Evolutionary conservation across 352 stramenopile species (phyloP), one percentile per base, ranked within the genome.

Genomic region (Pythium guiyangense): DNA sequence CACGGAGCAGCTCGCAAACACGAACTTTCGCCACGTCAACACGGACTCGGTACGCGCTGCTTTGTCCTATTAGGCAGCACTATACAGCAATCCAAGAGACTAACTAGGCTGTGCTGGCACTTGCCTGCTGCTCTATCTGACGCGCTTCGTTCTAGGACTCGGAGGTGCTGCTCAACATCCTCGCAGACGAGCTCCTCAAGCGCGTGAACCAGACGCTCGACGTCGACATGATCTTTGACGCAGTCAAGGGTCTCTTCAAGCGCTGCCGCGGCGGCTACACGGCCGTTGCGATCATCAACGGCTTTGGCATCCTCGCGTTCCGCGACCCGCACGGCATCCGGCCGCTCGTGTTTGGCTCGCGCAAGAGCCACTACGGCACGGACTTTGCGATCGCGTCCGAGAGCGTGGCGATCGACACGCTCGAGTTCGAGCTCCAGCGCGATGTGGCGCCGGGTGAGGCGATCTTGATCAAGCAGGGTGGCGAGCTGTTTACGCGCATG

Each of bases 81-180:
- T n/a, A n/a, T n/a, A n/a, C n/a, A n/a, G n/a, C n/a, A n/a, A n/a
- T n/a, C n/a, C n/a, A n/a, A n/a, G n/a, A n/a, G n/a, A n/a, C n/a
- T n/a, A n/a, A n/a, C n/a, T n/a, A n/a, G n/a, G n/a, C n/a, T n/a
- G n/a, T n/a, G n/a, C 17, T 9, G 4, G 4, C 31, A 35, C 20
- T 43, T 49, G 3, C 39, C 6, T 50, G 22, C 10, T 56, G 20
- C 31, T 14, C n/a, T n/a, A n/a, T 14, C n/a, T n/a, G n/a, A n/a
- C n/a, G n/a, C 9, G 11, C 6, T 26, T 37, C 31, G 11, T 48
- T 48, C 20, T n/a, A 84, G 74, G 97, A 99, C 87, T 98, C 92
- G 54, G 97, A 99, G 79, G 71, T 99, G 52, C 71, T 99, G 47
- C 84, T 99, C 59, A 99, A 99, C 77, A 95, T 99, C 44, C 94